Percentiles rank a stretch among this genome's conserved stretches.
These are phyloP conservation scores for Bocquillonia castaneifolia DNA, from an alignment of 441 rosid genomes.

Conservation along the genomic window DNA sequence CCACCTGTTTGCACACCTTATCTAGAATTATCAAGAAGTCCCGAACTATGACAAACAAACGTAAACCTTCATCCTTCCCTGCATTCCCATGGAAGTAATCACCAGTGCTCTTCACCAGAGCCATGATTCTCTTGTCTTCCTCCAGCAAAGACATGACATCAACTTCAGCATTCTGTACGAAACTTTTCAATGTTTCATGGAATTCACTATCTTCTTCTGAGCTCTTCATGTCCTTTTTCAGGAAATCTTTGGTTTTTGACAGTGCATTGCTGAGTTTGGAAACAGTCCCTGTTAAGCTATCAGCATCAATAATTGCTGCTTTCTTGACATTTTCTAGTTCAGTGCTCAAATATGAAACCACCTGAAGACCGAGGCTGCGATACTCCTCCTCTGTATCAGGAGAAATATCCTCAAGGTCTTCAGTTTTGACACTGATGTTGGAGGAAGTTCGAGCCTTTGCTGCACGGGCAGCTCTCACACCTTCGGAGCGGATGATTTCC, in stretches of 20 bases:
- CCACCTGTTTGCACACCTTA: constrained; percentile 77
- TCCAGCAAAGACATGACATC: constrained; percentile 48
- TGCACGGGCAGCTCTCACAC: constrained; percentile 69
- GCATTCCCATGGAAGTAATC: constrained; percentile 96
- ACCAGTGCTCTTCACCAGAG: constrained; percentile 86
- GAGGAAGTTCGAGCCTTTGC: constrained; percentile 58
- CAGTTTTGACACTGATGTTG: constrained; percentile 59
- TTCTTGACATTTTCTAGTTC: constrained; percentile 84
- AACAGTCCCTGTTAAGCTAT: constrained; percentile 60
- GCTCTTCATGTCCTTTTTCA: constrained; percentile 60
- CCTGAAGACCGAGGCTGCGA: constrained; percentile 74
- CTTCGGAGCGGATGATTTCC: constrained; percentile 91
- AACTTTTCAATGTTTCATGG: constrained; percentile 53
- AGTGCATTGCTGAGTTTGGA: constrained; percentile 58
- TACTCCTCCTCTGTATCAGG: constrained; percentile 57
- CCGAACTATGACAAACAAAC: constrained; percentile 67
- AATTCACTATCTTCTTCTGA: constrained; percentile 66
- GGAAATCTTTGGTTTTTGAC: constrained; percentile 53
- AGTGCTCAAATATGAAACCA: constrained; percentile 62
- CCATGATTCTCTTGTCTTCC: constrained; percentile 82
- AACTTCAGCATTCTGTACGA: constrained; percentile 66
- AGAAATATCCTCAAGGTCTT: constrained; percentile 61
- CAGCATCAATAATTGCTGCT: constrained; percentile 80
- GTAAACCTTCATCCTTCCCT: constrained; percentile 86
- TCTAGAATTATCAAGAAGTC: constrained; percentile 81